Evolutionary conservation across 1,284 basidiomycete species (phyloP).

Genomic region (Blastosporella zonata): DNA sequence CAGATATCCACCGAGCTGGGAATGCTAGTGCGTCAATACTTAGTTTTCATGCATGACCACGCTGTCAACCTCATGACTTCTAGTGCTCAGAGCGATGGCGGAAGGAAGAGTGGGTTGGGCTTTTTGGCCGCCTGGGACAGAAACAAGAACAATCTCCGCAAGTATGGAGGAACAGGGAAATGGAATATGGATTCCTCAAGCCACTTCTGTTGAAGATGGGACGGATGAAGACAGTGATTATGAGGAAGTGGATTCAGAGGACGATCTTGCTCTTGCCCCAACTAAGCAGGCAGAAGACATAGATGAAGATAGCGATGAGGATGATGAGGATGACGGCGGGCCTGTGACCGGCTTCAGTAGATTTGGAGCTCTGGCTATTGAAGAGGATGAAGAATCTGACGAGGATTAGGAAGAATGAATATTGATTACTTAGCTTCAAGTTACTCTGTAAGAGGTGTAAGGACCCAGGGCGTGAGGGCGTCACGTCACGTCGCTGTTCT

Average conservation of each 20-base stretch:
- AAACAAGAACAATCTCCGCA: slow-evolving; percentile 25
- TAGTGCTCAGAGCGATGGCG: slow-evolving; percentile 77
- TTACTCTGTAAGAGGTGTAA: background rate
- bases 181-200: slow-evolving; percentile 60
- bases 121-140: slow-evolving; percentile 71
- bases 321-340: slow-evolving; percentile 10
- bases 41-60: background rate
- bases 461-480: background rate
- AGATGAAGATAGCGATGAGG: slow-evolving; percentile 24
- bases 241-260: slow-evolving; percentile 25
- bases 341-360: slow-evolving; percentile 27
- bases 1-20: slow-evolving; percentile 85
- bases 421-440: background rate
- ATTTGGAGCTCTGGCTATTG: slow-evolving; percentile 36
- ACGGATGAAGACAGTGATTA: slow-evolving; percentile 25
- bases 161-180: slow-evolving; percentile 28
- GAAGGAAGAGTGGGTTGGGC: slow-evolving; percentile 82
- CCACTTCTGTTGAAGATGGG: slow-evolving; percentile 27
- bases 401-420: slow-evolving; percentile 11
- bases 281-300: slow-evolving; percentile 23
- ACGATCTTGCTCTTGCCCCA: slow-evolving; percentile 20
- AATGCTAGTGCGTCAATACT: slow-evolving; percentile 70
- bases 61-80: slow-evolving; percentile 16
- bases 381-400: slow-evolving; percentile 25
- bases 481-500: slow-evolving; percentile 7